These are phyloP conservation scores for Collybia mongolica DNA, from an alignment of 768 basidiomycete species.

Conservation along the genomic window DNA sequence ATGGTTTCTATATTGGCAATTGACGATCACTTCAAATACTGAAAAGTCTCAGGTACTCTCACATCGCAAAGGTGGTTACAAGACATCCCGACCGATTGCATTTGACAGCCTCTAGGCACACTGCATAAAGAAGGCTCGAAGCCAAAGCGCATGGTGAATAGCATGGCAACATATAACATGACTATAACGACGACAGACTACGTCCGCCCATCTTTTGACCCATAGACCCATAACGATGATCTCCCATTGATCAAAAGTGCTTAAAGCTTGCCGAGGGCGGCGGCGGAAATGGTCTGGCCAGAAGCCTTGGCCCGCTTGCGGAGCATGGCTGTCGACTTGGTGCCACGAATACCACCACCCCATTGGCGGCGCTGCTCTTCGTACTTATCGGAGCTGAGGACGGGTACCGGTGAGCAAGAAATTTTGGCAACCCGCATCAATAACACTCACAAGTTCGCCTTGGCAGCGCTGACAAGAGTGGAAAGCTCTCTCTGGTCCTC, in stretches of 20 bases:
- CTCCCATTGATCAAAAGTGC: conserved; percentile 1
- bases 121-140: conserved; percentile 15
- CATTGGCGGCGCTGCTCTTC: conserved; percentile 89
- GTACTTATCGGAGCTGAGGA: conserved; percentile 79
- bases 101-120: conserved; percentile 13
- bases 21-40: too few species aligned
- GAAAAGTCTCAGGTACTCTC: too few species aligned
- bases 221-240: conserved; percentile 4
- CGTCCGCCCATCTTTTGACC: conserved; percentile 13
- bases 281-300: conserved; percentile 61
- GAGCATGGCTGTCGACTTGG: conserved; percentile 93
- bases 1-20: too few species aligned
- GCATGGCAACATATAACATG: conserved; percentile 14
- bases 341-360: conserved; percentile 95
- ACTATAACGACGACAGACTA: conserved; percentile 4
- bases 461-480: conserved; percentile 88
- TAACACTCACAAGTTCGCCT: conserved; percentile 90
- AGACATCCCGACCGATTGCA: background rate
- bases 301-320: conserved; percentile 92
- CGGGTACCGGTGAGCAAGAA: background rate
- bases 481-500: conserved; percentile 94
- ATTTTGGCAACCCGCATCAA: background rate
- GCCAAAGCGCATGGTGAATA: conserved; percentile 14
- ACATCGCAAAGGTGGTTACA: too few species aligned
- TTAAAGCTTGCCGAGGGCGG: conserved; percentile 67